Percentiles rank a stretch among this genome's conserved stretches.
Conservation (phyloP, 2,329 filamentous ascomycete species). For the Calonectria pseudoreteaudii region DNA sequence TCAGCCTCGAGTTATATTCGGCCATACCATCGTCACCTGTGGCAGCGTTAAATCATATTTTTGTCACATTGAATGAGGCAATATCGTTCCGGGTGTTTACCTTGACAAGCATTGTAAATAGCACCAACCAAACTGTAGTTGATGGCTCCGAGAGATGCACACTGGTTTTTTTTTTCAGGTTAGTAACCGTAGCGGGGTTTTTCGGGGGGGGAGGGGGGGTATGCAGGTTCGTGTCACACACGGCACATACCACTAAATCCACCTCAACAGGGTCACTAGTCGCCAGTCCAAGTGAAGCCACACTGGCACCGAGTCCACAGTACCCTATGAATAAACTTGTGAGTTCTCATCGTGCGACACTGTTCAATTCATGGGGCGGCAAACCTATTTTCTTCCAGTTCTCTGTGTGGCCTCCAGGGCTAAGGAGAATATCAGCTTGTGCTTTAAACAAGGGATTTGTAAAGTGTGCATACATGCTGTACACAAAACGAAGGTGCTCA, state of each 20-base stretch:
- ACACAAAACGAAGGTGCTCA: constrained; percentile 79
- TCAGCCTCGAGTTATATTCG: constrained; percentile 56
- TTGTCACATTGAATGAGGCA: constrained; percentile 24
- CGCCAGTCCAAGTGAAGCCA: constrained; percentile 72
- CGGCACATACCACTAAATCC: constrained; percentile 74
- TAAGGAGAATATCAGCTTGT: constrained; percentile 37
- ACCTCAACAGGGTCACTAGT: constrained; percentile 69
- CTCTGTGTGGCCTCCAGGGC: constrained; percentile 50
- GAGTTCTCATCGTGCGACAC: constrained; percentile 35
- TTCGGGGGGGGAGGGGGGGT: background rate
- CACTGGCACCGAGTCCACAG: constrained; percentile 76
- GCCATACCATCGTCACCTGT: constrained; percentile 54
- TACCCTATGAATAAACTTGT: constrained; percentile 66
- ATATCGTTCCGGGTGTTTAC: constrained; percentile 48
- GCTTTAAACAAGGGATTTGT: constrained; percentile 16
- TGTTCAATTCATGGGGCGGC: constrained; percentile 31
- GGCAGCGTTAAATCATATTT: constrained; percentile 20
- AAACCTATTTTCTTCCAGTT: constrained; percentile 47
- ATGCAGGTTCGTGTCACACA: constrained; percentile 27
- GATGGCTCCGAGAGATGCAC: constrained; percentile 85
- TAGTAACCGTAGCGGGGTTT: constrained; percentile 21
- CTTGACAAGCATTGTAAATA: constrained; percentile 67
- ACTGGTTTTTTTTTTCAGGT: constrained; percentile 54
- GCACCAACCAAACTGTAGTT: constrained; percentile 73
- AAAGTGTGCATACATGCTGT: constrained; percentile 75